Percentiles rank a stretch among this genome's conserved stretches.
Conservation (phyloP, 176 grass and related monocot genomes). For the Musa acuminata region DNA sequence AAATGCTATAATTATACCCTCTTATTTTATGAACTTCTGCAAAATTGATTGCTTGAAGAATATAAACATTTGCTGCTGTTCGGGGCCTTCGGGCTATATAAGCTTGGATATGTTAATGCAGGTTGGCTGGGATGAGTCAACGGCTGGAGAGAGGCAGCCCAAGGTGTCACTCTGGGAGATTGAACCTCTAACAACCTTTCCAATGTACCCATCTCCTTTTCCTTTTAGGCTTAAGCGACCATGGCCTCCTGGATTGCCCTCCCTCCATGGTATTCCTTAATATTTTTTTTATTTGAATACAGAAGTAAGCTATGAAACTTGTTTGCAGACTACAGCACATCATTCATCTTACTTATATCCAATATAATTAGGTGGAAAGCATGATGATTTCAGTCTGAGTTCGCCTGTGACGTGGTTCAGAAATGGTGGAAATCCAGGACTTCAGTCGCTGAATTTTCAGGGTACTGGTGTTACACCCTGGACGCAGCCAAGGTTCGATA, state of each 20-base stretch:
- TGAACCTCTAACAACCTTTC: conserved; percentile 95
- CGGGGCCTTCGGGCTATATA: background rate
- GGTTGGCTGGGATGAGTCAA: conserved; percentile 99
- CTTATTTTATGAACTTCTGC: no score
- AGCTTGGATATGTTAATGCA: conserved; percentile 29
- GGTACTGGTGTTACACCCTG: conserved; percentile 58
- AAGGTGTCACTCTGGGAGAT: conserved; percentile 98
- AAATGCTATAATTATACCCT: background rate
- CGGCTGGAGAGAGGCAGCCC: conserved; percentile 89
- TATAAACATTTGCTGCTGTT: no score
- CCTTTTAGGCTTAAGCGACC: conserved; percentile 91
- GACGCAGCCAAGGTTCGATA: conserved; percentile 73
- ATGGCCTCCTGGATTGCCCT: conserved; percentile 88
- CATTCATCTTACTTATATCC: conserved; percentile 3
- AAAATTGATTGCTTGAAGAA: no score
- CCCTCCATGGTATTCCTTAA: conserved; percentile 38
- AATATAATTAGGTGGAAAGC: conserved; percentile 62
- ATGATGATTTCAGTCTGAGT: conserved; percentile 59
- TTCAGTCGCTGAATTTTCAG: conserved; percentile 75
- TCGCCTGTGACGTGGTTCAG: conserved; percentile 88
- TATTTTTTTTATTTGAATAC: conserved; percentile 7
- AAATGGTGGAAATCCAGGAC: conserved; percentile 67
- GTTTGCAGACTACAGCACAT: conserved; percentile 6
- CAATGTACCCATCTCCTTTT: conserved; percentile 94
- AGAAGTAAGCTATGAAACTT: background rate